Conservation (phyloP, 371 early-diverging fungal species). For the Lichtheimia corymbifera region DNA sequence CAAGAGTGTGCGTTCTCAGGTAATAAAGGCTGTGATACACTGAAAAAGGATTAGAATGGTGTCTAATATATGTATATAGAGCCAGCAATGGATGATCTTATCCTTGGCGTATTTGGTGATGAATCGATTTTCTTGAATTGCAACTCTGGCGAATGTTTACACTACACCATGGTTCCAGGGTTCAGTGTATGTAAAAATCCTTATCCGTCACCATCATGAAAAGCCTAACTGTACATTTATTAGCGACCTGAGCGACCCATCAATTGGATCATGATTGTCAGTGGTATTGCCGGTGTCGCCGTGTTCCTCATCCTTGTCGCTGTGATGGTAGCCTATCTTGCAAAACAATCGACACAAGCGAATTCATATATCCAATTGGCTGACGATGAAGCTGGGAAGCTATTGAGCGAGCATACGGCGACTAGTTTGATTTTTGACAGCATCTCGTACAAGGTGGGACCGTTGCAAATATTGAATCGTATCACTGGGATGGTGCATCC, state of each 20-base stretch:
- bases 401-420: conserved; percentile 74
- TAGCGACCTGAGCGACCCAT: conserved; percentile 57
- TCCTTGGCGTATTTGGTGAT: conserved; percentile 74
- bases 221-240: not conserved
- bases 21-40: conserved; percentile 9
- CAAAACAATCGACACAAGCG: conserved; percentile 30
- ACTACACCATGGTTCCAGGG: conserved; percentile 88
- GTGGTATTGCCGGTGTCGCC: conserved; percentile 61
- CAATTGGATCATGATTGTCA: conserved; percentile 59
- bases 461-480: conserved; percentile 57
- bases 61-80: conserved; percentile 36
- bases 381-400: conserved; percentile 65
- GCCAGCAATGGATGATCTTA: conserved; percentile 72
- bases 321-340: conserved; percentile 42
- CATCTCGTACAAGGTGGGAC: conserved; percentile 62
- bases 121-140: conserved; percentile 71
- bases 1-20: conserved; percentile 68
- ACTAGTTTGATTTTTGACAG: conserved; percentile 69
- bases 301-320: conserved; percentile 55
- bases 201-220: not conserved
- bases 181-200: conserved; percentile 36
- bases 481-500: conserved; percentile 75
- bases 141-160: conserved; percentile 81
- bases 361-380: conserved; percentile 43
- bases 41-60: not conserved